A percentile compares a stretch with the other conserved stretches of the same genome.
phyloP scores from a whole-genome alignment of 495 filamentous ascomycete species.

The Neurospora africana region DNA sequence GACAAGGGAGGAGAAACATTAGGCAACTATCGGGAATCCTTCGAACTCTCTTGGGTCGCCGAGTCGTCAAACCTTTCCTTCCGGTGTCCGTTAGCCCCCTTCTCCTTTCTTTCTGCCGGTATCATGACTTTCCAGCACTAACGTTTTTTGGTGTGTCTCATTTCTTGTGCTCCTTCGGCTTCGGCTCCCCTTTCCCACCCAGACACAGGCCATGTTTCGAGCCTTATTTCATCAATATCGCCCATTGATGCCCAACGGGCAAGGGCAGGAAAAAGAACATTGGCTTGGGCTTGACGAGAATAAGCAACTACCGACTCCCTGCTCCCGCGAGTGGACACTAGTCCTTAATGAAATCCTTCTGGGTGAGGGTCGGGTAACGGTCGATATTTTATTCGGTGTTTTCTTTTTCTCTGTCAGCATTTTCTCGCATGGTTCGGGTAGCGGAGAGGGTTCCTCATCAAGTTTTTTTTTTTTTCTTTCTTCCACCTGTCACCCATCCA shows the following conservation, averaged over 20 bases:
- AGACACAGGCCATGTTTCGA: no score
- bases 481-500: background rate
- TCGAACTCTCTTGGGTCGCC: background rate
- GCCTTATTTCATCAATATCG: background rate
- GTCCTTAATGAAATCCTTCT: background rate
- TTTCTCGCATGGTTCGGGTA: background rate
- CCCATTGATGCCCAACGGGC: background rate
- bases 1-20: background rate
- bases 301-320: background rate
- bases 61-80: background rate
- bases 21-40: background rate
- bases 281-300: background rate
- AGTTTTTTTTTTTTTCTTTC: no score
- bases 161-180: background rate
- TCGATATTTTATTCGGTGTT: background rate
- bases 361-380: background rate
- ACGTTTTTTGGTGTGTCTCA: background rate
- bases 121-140: background rate
- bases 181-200: background rate
- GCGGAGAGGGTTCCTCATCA: background rate
- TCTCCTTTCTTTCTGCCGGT: background rate
- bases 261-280: background rate
- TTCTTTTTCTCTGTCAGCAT: background rate
- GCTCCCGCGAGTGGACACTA: background rate
- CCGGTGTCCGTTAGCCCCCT: background rate